Conservation (phyloP, 805 yeast species). For the Cyberlindnera lachancei region DNA sequence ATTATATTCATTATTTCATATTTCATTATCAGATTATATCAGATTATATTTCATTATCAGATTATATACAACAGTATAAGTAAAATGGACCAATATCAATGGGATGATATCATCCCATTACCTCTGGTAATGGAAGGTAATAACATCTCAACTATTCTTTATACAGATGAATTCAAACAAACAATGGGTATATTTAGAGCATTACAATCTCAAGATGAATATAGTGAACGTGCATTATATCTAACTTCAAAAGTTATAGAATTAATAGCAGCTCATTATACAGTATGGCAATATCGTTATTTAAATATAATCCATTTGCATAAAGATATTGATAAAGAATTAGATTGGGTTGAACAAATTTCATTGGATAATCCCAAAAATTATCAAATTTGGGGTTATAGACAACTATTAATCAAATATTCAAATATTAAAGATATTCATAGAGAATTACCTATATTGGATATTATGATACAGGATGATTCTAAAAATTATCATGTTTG, state of each 20-base stretch:
- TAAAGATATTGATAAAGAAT: constrained; percentile 40
- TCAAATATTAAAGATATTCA: constrained; percentile 30
- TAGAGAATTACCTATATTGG: constrained; percentile 60
- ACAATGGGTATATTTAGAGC: constrained; percentile 57
- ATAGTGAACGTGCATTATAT: constrained; percentile 61
- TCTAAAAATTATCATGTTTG: constrained; percentile 93
- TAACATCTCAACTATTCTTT: constrained; percentile 57
- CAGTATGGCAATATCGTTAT: constrained; percentile 74
- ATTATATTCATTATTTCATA: no score
- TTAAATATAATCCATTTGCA: constrained; percentile 38
- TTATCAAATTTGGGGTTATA: constrained; percentile 96
- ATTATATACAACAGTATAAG: no score
- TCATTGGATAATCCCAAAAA: constrained; percentile 79
- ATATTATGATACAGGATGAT: constrained; percentile 68
- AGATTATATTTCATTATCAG: no score
- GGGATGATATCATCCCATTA: constrained; percentile 37
- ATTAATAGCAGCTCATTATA: constrained; percentile 81
- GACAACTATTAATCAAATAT: constrained; percentile 53
- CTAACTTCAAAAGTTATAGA: constrained; percentile 58
- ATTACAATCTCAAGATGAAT: constrained; percentile 50
- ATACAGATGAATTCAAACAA: constrained; percentile 61
- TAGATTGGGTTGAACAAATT: constrained; percentile 72
- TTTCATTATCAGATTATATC: no score
- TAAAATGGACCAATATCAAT: constrained; percentile 27
- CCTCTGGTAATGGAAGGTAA: constrained; percentile 34